phyloP scores from a whole-genome alignment of 805 yeast genomes.

The Myxozyma kluyveri region DNA sequence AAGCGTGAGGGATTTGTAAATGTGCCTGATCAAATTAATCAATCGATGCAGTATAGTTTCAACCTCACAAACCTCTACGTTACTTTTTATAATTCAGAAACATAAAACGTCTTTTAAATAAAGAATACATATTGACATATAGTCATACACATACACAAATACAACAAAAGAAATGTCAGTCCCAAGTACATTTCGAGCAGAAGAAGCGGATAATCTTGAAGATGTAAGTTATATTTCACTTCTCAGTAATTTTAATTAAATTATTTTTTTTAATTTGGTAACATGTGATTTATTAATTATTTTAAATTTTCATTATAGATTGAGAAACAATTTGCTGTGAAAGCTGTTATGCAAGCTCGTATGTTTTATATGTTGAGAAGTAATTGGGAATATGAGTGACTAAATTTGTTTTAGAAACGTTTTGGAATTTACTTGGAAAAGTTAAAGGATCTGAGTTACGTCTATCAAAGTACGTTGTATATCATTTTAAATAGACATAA shows the following conservation, averaged over 20 bases:
- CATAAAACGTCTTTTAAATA: too few relatives aligned
- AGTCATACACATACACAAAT: too few relatives aligned
- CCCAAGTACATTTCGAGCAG: constrained; percentile 62
- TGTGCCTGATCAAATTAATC: too few relatives aligned
- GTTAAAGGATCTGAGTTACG: constrained; percentile 77
- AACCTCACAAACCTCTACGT: too few relatives aligned
- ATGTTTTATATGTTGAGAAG: constrained; percentile 7
- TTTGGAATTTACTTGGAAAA: constrained; percentile 75
- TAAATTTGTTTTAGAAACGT: constrained; percentile 49
- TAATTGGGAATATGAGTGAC: not conserved
- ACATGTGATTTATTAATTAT: constrained; percentile 21
- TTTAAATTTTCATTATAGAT: constrained; percentile 47
- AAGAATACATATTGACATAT: too few relatives aligned
- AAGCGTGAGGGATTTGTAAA: too few relatives aligned
- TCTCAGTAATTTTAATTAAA: not conserved
- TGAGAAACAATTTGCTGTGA: constrained; percentile 96
- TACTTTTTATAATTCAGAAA: too few relatives aligned
- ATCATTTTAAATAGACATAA: not conserved
- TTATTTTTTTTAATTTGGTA: not conserved
- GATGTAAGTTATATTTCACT: constrained; percentile 48
- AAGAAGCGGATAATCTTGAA: constrained; percentile 89
- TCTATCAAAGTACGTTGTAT: constrained; percentile 37
- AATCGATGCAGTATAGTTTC: too few relatives aligned
- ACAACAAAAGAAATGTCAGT: not conserved
- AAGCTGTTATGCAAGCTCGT: constrained; percentile 90